A percentile compares a stretch with the other conserved stretches of the same genome.
Evolutionary conservation across 768 basidiomycete genomes (phyloP).

Genomic region (Mycena maculata): DNA sequence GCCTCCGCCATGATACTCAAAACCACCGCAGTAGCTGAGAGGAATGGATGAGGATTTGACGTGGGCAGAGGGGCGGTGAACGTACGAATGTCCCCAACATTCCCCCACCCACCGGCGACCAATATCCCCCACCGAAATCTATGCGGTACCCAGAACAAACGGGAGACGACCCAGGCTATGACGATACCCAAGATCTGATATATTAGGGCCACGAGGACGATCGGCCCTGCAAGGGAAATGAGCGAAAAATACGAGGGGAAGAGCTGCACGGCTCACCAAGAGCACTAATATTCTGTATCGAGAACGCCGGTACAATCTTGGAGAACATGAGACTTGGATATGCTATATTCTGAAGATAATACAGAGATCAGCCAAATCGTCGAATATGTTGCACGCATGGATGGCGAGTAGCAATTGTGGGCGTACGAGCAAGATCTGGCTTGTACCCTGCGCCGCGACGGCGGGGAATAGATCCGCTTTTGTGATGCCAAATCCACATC

Average conservation of each 20-base stretch:
- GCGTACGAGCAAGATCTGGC: conserved; percentile 18
- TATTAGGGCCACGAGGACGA: not conserved
- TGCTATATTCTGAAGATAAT: conserved; percentile 8
- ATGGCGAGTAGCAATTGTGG: not conserved
- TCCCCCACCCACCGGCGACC: conserved; percentile 1
- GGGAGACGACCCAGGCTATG: conserved; percentile 1
- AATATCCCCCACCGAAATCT: conserved; percentile 13
- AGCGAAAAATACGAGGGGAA: not conserved
- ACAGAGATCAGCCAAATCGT: not conserved
- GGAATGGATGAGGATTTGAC: not conserved
- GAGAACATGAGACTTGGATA: conserved; percentile 17
- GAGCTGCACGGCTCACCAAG: not conserved
- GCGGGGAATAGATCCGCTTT: conserved; percentile 8
- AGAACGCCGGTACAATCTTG: conserved; percentile 14
- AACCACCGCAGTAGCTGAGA: conserved; percentile 8
- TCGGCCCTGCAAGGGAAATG: not conserved
- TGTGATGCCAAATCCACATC: not conserved
- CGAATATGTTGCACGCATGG: too few species aligned
- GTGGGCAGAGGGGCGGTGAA: not conserved
- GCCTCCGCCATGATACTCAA: conserved; percentile 1
- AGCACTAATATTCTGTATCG: not conserved
- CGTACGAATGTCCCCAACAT: conserved; percentile 8
- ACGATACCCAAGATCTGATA: not conserved
- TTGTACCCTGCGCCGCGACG: conserved; percentile 5
- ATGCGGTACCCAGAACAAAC: conserved; percentile 13